Conservation (phyloP, 2,329 filamentous ascomycete genomes). For the Scedosporium minutisporum region DNA sequence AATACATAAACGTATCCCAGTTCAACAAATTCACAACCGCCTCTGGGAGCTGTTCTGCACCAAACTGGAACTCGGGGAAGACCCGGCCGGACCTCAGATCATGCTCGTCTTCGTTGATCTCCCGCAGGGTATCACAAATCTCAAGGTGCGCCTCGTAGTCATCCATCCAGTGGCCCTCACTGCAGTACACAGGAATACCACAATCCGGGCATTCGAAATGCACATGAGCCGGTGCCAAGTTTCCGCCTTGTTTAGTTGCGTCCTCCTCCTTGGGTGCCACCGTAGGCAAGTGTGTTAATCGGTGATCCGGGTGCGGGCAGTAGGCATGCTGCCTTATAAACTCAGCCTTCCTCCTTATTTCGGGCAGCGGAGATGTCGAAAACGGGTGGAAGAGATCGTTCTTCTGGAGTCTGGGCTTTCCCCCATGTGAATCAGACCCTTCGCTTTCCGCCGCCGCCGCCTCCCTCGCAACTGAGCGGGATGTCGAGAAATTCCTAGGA, state of each 20-base stretch:
- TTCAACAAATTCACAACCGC: conserved; percentile 94
- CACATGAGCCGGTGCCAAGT: conserved; percentile 67
- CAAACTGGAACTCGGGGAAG: conserved; percentile 91
- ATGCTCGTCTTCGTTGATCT: conserved; percentile 98
- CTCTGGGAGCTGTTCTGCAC: conserved; percentile 82
- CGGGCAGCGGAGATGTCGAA: conserved; percentile 76
- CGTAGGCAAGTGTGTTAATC: conserved; percentile 58
- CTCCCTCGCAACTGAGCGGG: conserved; percentile 3
- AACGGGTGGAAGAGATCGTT: conserved; percentile 93
- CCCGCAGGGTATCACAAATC: conserved; percentile 79
- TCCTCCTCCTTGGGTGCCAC: conserved; percentile 56
- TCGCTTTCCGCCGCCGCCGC: conserved; percentile 7
- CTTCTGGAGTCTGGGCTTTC: conserved; percentile 39
- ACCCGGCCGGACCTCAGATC: conserved; percentile 82
- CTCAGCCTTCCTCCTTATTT: conserved; percentile 77
- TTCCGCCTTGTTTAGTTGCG: conserved; percentile 33
- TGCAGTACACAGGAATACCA: conserved; percentile 87
- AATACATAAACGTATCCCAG: conserved; percentile 96
- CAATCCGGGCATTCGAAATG: conserved; percentile 95
- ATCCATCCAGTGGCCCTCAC: conserved; percentile 88
- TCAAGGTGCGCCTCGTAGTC: conserved; percentile 90
- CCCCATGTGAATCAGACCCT: conserved; percentile 12
- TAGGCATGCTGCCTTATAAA: conserved; percentile 90
- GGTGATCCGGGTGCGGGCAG: conserved; percentile 85
- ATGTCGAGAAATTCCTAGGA: conserved; percentile 2